These are phyloP conservation scores for Suaeda aralocaspica DNA, from an alignment of 148 eudicot genomes.

Conservation along the genomic window DNA sequence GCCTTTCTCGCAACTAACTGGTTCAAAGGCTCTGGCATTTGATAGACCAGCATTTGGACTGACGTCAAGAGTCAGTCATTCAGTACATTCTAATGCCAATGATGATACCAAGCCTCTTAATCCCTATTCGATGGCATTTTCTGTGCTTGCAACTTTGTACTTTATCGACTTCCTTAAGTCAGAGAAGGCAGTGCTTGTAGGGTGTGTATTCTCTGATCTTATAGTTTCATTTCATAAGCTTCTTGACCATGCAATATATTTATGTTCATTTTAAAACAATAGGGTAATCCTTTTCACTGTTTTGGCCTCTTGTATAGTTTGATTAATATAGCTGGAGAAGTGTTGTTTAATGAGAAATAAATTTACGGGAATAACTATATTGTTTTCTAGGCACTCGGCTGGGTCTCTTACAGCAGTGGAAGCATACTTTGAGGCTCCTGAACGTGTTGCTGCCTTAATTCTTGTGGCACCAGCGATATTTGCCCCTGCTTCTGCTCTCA, in stretches of 20 bases:
- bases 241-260: neutral
- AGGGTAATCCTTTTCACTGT: too few species aligned
- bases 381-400: constrained; percentile 78
- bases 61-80: constrained; percentile 62
- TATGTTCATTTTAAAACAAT: too few species aligned
- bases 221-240: neutral
- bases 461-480: constrained; percentile 92
- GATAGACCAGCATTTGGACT: constrained; percentile 98
- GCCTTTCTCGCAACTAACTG: constrained; percentile 48
- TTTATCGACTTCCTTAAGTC: constrained; percentile 67
- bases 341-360: neutral
- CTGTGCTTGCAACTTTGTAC: constrained; percentile 73
- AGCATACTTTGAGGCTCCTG: constrained; percentile 89
- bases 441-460: constrained; percentile 79
- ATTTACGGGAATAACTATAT: neutral
- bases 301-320: neutral
- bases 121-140: constrained; percentile 77
- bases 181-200: constrained; percentile 70
- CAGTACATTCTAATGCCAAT: constrained; percentile 24
- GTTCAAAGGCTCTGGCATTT: constrained; percentile 78
- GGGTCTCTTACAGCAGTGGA: constrained; percentile 77
- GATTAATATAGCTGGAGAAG: neutral
- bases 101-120: constrained; percentile 50
- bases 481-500: constrained; percentile 46
- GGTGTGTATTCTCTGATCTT: constrained; percentile 47